Conservation (phyloP, 2,329 filamentous ascomycete species). For the Cladosporium sp. region DNA sequence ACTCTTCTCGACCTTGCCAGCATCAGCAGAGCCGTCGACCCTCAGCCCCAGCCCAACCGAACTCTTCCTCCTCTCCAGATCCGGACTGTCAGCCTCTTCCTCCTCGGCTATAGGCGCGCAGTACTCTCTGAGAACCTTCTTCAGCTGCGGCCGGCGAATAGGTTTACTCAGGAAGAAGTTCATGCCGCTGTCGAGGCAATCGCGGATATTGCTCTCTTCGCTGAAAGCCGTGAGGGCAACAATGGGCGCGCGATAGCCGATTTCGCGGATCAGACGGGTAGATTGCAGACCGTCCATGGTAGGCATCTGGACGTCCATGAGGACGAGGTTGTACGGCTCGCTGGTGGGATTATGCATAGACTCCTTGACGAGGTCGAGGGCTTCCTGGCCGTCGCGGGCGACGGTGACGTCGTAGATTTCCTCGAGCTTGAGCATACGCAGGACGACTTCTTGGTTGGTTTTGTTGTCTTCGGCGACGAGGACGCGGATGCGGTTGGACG, state of each 20-base stretch:
- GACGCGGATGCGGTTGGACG: constrained; percentile 68
- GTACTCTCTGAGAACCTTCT: constrained; percentile 78
- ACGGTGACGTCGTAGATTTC: constrained; percentile 86
- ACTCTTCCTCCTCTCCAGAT: neutral
- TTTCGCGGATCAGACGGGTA: constrained; percentile 78
- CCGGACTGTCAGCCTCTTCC: constrained; percentile 37
- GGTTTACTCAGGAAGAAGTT: constrained; percentile 78
- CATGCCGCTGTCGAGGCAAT: constrained; percentile 82
- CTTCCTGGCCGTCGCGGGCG: constrained; percentile 67
- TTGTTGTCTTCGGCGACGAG: constrained; percentile 82
- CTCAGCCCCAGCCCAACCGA: neutral
- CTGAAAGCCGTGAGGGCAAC: constrained; percentile 89
- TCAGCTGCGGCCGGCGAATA: constrained; percentile 80
- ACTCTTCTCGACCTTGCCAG: neutral
- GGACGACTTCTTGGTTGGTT: constrained; percentile 61
- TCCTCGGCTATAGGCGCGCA: constrained; percentile 82
- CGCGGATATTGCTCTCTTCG: constrained; percentile 73
- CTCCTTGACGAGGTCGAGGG: constrained; percentile 80
- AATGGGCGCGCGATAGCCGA: constrained; percentile 85
- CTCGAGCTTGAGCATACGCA: constrained; percentile 72
- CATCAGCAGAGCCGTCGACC: neutral
- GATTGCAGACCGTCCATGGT: constrained; percentile 88
- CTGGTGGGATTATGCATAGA: constrained; percentile 67
- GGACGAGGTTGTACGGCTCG: constrained; percentile 79
- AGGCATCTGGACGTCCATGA: constrained; percentile 95